Percentiles rank a stretch among this genome's conserved stretches.
Evolutionary conservation across 805 yeast genomes (phyloP).

Genomic region (Saccharomycopsis fermentans): DNA sequence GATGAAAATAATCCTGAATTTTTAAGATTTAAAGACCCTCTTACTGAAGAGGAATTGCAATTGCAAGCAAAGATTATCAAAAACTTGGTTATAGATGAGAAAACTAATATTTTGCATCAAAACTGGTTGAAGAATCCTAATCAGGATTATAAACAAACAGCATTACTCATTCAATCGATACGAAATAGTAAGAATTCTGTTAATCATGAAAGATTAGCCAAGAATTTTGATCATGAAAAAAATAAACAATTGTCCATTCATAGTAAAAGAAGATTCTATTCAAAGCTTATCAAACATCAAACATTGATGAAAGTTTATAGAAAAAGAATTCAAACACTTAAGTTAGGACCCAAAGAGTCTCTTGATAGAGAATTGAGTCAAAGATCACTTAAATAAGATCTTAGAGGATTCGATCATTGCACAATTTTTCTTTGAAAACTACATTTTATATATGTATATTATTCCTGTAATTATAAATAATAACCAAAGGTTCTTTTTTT

Average conservation of each 20-base stretch:
- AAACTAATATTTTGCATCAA: conserved; percentile 3
- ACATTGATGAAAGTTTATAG: conserved; percentile 11
- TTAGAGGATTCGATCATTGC: background rate
- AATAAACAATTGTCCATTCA: background rate
- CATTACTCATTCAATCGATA: background rate
- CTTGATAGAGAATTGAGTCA: conserved; percentile 1
- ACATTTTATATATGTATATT: background rate
- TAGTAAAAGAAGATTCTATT: conserved; percentile 1
- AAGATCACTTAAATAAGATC: background rate
- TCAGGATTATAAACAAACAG: conserved; percentile 4
- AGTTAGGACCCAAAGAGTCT: conserved; percentile 1
- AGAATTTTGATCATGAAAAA: background rate
- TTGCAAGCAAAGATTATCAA: conserved; percentile 1
- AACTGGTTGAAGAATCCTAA: background rate
- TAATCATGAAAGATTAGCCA: background rate
- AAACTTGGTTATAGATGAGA: conserved; percentile 8
- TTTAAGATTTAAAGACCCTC: conserved; percentile 15
- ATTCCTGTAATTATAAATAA: background rate
- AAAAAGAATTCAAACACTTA: conserved; percentile 5
- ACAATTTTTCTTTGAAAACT: no score
- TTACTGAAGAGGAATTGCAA: conserved; percentile 12
- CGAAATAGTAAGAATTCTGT: background rate
- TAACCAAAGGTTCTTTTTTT: background rate
- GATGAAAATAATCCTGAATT: conserved; percentile 19
- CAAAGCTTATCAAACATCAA: conserved; percentile 6